Percentiles rank a stretch among this genome's conserved stretches.
Evolutionary conservation across 805 yeast genomes (phyloP).

Genomic region (Diddensiella santjacobensis): DNA sequence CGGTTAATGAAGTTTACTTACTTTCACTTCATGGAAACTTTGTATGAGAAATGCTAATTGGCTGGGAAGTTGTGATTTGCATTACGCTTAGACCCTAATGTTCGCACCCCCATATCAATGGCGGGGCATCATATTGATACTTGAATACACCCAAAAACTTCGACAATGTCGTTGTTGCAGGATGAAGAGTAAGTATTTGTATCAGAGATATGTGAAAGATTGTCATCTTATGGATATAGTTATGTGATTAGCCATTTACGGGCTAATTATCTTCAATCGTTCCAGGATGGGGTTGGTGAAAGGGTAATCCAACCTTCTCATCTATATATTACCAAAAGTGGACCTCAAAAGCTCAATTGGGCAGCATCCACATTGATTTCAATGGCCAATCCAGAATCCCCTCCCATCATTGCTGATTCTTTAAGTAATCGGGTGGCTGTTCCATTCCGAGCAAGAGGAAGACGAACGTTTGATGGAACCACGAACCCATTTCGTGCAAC

Average conservation of each 20-base stretch:
- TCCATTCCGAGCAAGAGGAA: background rate
- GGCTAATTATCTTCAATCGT: constrained; percentile 27
- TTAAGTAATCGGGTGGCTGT: constrained; percentile 8
- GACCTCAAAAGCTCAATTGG: constrained; percentile 24
- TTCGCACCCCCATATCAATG: no score
- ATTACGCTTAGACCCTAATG: no score
- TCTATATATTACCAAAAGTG: constrained; percentile 25
- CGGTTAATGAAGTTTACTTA: no score
- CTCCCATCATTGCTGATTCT: constrained; percentile 27
- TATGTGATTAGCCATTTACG: constrained; percentile 32
- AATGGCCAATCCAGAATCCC: constrained; percentile 23
- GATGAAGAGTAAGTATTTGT: constrained; percentile 26
- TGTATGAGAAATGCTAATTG: no score
- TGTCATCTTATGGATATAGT: constrained; percentile 13
- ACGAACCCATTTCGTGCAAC: constrained; percentile 4
- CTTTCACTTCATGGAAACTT: no score
- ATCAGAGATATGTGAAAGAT: background rate
- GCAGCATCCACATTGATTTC: constrained; percentile 25
- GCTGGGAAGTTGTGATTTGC: background rate
- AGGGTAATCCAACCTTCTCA: constrained; percentile 27
- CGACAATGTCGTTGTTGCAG: constrained; percentile 31
- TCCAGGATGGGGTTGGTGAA: constrained; percentile 29
- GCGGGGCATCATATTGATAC: no score
- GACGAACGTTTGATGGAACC: constrained; percentile 1
- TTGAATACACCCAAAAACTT: no score